A percentile compares a stretch with the other conserved stretches of the same genome.
Evolutionary conservation across 1,284 basidiomycete species (phyloP).

Genomic region (Sporisorium reilianum): DNA sequence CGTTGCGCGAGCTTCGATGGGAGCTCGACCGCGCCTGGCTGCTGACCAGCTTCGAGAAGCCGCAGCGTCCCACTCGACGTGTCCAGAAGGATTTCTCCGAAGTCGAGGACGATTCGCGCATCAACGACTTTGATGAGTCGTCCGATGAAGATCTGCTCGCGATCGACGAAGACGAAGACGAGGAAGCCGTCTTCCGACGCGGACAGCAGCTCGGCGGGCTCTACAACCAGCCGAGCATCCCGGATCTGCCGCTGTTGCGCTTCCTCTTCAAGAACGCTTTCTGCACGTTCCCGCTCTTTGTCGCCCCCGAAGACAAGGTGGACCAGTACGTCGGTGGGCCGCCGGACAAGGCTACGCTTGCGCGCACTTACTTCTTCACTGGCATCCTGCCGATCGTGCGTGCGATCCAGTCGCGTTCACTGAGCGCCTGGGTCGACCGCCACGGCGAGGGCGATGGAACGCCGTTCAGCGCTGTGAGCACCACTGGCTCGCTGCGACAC

Average conservation of each 20-base stretch:
- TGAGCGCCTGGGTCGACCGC: constrained; percentile 60
- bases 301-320: constrained; percentile 54
- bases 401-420: constrained; percentile 58
- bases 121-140: constrained; percentile 58
- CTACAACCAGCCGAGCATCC: constrained; percentile 37
- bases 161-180: constrained; percentile 54
- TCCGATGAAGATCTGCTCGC: constrained; percentile 48
- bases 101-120: constrained; percentile 55
- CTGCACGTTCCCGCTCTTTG: constrained; percentile 64
- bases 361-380: constrained; percentile 54
- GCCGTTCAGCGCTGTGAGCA: constrained; percentile 55
- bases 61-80: constrained; percentile 26
- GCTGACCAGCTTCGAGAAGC: constrained; percentile 57
- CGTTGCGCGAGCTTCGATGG: constrained; percentile 57
- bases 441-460: constrained; percentile 64
- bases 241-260: constrained; percentile 60
- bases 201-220: constrained; percentile 40
- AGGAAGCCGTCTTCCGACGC: constrained; percentile 63
- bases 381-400: constrained; percentile 60
- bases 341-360: constrained; percentile 59
- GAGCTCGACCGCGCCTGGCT: constrained; percentile 63
- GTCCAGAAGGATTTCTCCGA: constrained; percentile 30
- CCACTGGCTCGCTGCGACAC: constrained; percentile 37
- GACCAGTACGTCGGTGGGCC: constrained; percentile 42
- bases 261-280: constrained; percentile 64